Evolutionary conservation across 305 asterid species (phyloP), one percentile per base, ranked within the genome.

Genomic region (Galium porrigens): DNA sequence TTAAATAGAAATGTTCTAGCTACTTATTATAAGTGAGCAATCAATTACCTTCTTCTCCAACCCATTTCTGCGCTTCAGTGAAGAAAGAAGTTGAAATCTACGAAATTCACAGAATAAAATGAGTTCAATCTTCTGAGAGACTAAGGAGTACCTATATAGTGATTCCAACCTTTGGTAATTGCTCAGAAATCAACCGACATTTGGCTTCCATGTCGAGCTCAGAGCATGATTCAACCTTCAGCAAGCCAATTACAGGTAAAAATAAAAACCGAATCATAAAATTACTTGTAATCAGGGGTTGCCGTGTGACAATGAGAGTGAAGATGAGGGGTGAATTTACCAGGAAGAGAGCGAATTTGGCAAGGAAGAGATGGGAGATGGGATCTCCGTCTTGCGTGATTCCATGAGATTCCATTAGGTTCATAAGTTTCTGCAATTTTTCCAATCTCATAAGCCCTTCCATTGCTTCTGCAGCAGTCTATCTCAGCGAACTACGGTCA

Each of bases 381-480:
- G 86, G 79, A 79, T 52, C 51, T 36, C 79, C 70, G 72, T 76
- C 58, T 53, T 67, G 79, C 77, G 83, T 25, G 36, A 86, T 72
- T 39, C 85, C 85, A 25, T 54, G 72, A 0, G 94, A 84, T 36
- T 66, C 86, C 78, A 91, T 75, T 62, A 67, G 69, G 15, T 74
- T 44, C 49, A 91, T 79, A 25, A 77, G 77, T 46, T 58, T 78
- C 74, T 88, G 95, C 54, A 80, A 80, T 72, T 82, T 68, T 70
- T 83, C 92, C 68, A 91, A 74, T 78, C 80, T 79, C 86, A 68
- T 78, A 30, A 86, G 72, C 75, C 81, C 86, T 77, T 91, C 98
- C 98, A 91, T 91, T 8, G 30, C 22, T 1, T n/a, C 53, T 46
- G 53, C 53, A 6, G 6, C 22, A 7, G 15, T 15, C 41, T 34